Evolutionary conservation across 441 rosid genomes (phyloP), one percentile per base, ranked within the genome.

Genomic region (Adansonia madagascariensis): DNA sequence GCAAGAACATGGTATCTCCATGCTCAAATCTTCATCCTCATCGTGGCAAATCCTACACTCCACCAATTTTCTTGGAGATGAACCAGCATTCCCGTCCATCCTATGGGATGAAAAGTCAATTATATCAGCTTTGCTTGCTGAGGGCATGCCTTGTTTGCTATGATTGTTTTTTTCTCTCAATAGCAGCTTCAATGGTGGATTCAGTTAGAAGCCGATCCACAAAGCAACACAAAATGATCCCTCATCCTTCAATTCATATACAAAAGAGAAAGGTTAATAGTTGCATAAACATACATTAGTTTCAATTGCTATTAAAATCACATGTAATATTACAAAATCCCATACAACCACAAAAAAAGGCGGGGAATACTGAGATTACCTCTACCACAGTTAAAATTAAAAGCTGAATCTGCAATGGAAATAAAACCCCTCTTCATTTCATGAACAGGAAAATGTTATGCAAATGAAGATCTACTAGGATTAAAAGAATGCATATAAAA

Each of bases 41-140:
- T 94, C 98, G 47, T 94, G 98, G 81, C 98, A 94, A 80, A 94
- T 92, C 82, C 93, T 88, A 80, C 98, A 94, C 63, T 88, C 87
- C 35, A 81, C 91, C 63, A 87, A 70, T 55, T 85, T 85, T 47
- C n/a, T 80, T 4, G 83, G 78, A 76, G 75, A 83, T 53, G 89
- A 78, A 76, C 73, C 65, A 17, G 76, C 53, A 18, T 61, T 78
- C 53, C 66, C 73, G 63, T 85, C 89, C 84, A 77, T 80, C 73
- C 15, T 78, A 46, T 49, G 74, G 11, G 78, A 12, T 59, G 87
- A 79, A 77, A 80, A 76, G 44, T 81, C 84, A 15, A 67, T 50
- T 35, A 73, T 47, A 61, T 39, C 71, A 52, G 80, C 77, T 77
- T 68, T 27, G 46, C 76, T 84, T 31, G 80, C 78, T n/a, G 75